Evolutionary conservation across 768 basidiomycete species (phyloP), one percentile per base, ranked within the genome.

Genomic region (Chlorophyllum brunneum): DNA sequence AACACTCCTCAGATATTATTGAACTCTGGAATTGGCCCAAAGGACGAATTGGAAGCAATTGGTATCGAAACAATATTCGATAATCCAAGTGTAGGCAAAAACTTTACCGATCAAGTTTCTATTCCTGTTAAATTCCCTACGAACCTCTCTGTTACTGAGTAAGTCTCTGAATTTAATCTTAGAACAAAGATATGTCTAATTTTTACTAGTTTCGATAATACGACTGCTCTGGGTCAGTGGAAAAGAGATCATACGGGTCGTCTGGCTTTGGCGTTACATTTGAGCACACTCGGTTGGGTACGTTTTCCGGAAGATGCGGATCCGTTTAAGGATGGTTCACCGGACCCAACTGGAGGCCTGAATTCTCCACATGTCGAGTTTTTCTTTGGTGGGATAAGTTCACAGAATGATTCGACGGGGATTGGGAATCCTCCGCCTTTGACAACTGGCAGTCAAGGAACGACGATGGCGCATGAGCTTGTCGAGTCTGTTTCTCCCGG

Each of bases 1-100:
- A 56, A 50, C 11, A 52, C 60, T 11, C 59, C 60, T 11, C 60
- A 63, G 27, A 36, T 63, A n/a, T 51, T 63, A 20, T 38, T 61
- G 16, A 56, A 56, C 37, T 63, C 63, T 3, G 63, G 58, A 4
- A 60, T 63, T 33, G 63, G 63, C 1, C 53, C 56, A 36, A 16
- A 36, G 5, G 36, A 40, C 8, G 56, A 57, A 8, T 54, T 63
- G 1, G 34, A 24, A 3, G 18, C 47, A 13, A 23, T 59, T 4
- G 50, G 54, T 15, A 55, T 63, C n/a, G 38, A 4, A 11, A 23
- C 44, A 4, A 15, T 57, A 20, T 38, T 56, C 11, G 41, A 61
- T 29, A 54, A 56, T 26, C n/a, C n/a, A n/a, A n/a, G n/a, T n/a
- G n/a, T n/a, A n/a, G n/a, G n/a, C n/a, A n/a, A n/a, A n/a, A n/a